Conservation (phyloP, 2,329 filamentous ascomycete species). For the Exophiala dermatitidis region DNA sequence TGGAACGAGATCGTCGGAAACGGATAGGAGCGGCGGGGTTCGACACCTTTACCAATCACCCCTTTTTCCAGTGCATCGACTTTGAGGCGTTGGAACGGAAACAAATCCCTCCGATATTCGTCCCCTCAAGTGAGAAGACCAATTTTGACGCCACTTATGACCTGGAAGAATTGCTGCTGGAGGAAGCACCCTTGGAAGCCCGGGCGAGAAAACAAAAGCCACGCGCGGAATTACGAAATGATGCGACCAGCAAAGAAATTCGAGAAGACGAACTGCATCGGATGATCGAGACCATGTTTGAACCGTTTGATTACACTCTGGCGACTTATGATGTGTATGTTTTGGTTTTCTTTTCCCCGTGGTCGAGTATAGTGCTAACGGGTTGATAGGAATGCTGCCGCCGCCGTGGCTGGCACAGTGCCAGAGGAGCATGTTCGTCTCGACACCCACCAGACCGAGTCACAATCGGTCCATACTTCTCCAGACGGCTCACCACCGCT, state of each 20-base stretch:
- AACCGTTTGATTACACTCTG: conserved; percentile 88
- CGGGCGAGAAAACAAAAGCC: conserved; percentile 89
- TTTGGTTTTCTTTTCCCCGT: background rate
- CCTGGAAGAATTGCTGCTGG: conserved; percentile 82
- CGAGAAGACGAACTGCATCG: conserved; percentile 87
- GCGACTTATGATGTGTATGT: conserved; percentile 68
- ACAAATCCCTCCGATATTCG: conserved; percentile 82
- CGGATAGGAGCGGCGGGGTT: conserved; percentile 78
- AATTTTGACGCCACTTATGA: conserved; percentile 99
- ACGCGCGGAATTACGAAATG: conserved; percentile 80
- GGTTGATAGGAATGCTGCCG: conserved; percentile 28
- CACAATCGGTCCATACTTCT: conserved; percentile 18
- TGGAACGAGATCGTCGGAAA: conserved; percentile 71
- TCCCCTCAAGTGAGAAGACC: conserved; percentile 92
- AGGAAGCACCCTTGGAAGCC: conserved; percentile 91
- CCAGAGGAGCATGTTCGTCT: conserved; percentile 17
- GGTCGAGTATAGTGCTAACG: conserved; percentile 34
- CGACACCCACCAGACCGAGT: conserved; percentile 18
- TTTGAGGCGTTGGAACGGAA: conserved; percentile 80
- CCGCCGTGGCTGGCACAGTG: conserved; percentile 22
- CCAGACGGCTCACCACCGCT: conserved; percentile 27
- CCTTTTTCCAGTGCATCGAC: conserved; percentile 81
- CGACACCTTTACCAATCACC: conserved; percentile 76
- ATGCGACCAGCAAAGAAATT: conserved; percentile 91
- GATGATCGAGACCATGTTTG: conserved; percentile 89